These are phyloP conservation scores for Oropetium thomaeum DNA, from an alignment of 176 grass and related monocot species.

Conservation along the genomic window DNA sequence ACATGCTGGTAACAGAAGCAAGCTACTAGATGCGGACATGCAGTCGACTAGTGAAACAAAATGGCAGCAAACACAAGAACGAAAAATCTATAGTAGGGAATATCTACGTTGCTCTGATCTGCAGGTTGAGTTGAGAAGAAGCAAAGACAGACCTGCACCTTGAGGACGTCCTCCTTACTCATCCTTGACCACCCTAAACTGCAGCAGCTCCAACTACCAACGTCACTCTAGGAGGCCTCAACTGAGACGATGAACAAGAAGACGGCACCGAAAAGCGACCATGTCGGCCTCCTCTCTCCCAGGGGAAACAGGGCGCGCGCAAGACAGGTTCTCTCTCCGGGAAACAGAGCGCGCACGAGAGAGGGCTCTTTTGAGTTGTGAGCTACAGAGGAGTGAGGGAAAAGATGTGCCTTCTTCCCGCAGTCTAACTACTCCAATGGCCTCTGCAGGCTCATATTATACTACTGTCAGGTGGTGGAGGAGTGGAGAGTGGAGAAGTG, in stretches of 20 bases:
- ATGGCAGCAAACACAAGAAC: conserved; percentile 13
- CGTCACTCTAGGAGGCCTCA: conserved; percentile 12
- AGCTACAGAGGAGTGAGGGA: background rate
- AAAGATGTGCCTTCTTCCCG: background rate
- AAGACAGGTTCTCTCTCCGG: too few relatives aligned
- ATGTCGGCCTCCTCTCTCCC: background rate
- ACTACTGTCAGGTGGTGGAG: background rate
- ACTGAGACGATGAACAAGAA: conserved; percentile 31
- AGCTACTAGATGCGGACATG: background rate
- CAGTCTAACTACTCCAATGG: background rate
- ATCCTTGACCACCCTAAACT: conserved; percentile 40
- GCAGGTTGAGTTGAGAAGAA: conserved; percentile 4
- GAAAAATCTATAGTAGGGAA: background rate
- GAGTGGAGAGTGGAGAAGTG: background rate
- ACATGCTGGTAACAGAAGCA: background rate
- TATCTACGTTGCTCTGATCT: background rate
- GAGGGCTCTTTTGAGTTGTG: background rate
- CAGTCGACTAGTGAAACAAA: background rate
- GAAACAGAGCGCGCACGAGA: background rate
- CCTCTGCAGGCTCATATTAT: background rate
- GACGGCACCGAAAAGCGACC: background rate
- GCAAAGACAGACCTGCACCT: conserved; percentile 57
- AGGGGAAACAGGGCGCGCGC: background rate
- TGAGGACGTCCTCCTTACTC: conserved; percentile 70
- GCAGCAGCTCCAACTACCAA: background rate